Evolutionary conservation across 768 basidiomycete genomes (phyloP), one percentile per base, ranked within the genome.

Genomic region (Floccularia luteovirens): DNA sequence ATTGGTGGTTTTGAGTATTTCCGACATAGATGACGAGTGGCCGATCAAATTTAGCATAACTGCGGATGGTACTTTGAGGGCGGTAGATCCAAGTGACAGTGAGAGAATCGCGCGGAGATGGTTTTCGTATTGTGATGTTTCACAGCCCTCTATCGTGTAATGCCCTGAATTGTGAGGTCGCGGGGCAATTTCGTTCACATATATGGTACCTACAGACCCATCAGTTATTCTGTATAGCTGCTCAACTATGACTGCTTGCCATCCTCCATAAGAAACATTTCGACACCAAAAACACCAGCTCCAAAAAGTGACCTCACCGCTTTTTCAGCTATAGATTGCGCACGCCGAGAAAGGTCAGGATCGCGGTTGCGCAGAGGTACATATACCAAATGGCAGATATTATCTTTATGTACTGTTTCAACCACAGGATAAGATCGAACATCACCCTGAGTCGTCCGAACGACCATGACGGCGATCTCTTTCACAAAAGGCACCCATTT

Each of bases 131-230:
- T 98, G 96, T 2, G 94, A 97, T 2, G 91, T 89, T 49, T 90
- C 72, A 59, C 92, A 98, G 0, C 94, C 92, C 64, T 98, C 96
- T 54, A 98, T 98, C 21, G 93, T 96, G 61, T 97, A 94, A 58
- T 99, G 96, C 0, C 94, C 96, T 6, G 93, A 97, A 64, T 98
- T 99, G 59, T 99, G 96, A 1, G 96, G 94, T 13, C 96, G 77
- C 10, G 96, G 96, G 0, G 96, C 96, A 45, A 99, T 94, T 64
- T 99, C 96, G 60, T 99, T 99, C 47, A 99, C 75, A 43, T 79
- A 79, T 1, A 97, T 72, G 0, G 68, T 59, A 10, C 86, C 91
- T 93, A 48, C 4, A 14, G 11, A 19, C 22, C 21, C n/a, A 31
- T 24, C 7, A 35, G 42, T 39, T 24, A 38, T 14, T 41, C 20